Conservation (phyloP, 2,329 filamentous ascomycete genomes). For the Phialophora expanda region DNA sequence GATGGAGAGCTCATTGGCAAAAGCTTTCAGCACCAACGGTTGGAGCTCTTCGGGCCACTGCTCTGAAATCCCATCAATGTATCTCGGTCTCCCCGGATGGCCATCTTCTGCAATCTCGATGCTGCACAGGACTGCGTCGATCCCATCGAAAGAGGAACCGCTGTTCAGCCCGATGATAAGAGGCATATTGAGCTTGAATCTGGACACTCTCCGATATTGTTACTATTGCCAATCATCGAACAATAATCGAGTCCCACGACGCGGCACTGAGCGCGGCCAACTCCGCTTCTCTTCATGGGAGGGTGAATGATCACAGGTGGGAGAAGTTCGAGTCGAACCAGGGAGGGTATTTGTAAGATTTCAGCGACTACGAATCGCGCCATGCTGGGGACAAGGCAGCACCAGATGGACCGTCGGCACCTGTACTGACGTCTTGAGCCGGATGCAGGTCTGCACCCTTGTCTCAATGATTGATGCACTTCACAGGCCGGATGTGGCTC, state of each 20-base stretch:
- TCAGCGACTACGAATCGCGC: background rate
- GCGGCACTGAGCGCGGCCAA: background rate
- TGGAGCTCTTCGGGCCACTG: conserved; percentile 43
- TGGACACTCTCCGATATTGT: background rate
- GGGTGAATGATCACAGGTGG: background rate
- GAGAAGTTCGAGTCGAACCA: background rate
- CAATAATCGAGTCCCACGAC: background rate
- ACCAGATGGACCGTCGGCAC: background rate
- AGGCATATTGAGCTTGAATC: conserved; percentile 28
- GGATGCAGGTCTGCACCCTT: background rate
- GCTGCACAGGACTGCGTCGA: conserved; percentile 43
- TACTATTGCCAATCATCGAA: background rate
- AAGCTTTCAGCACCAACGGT: conserved; percentile 39
- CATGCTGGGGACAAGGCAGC: background rate
- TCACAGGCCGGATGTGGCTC: background rate
- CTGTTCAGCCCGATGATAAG: conserved; percentile 45
- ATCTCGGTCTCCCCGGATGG: conserved; percentile 41
- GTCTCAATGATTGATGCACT: background rate
- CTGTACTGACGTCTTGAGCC: background rate
- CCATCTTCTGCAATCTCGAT: conserved; percentile 42
- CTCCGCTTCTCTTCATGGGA: background rate
- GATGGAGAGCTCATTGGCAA: conserved; percentile 41
- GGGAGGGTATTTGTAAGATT: background rate
- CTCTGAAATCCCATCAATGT: conserved; percentile 41
- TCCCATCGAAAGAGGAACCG: conserved; percentile 43